Evolutionary conservation across 345 rosid genomes (phyloP).

Genomic region (Eutrema japonicum): DNA sequence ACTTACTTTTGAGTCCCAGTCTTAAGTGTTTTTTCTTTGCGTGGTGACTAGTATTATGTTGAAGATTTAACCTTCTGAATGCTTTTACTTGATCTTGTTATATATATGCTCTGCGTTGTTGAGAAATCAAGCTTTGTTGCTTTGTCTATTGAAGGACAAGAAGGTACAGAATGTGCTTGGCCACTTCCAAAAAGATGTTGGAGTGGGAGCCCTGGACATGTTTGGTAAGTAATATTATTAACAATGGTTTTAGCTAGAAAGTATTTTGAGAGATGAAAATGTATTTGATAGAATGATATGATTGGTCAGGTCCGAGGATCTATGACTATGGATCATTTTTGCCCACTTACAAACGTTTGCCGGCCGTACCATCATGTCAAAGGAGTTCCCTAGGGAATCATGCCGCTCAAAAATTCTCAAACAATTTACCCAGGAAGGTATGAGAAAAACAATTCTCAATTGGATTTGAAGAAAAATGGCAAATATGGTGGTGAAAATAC

Average conservation of each 20-base stretch:
- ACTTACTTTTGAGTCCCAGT: neutral
- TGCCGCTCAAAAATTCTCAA: constrained; percentile 41
- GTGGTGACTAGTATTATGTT: no score
- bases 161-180: constrained; percentile 68
- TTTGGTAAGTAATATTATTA: constrained; percentile 56
- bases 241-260: constrained; percentile 1
- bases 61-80: neutral
- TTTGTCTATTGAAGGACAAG: constrained; percentile 63
- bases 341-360: constrained; percentile 49
- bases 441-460: constrained; percentile 16
- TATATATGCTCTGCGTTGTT: constrained; percentile 10
- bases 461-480: constrained; percentile 12
- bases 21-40: neutral
- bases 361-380: constrained; percentile 43
- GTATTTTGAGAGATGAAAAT: constrained; percentile 11
- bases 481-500: constrained; percentile 16
- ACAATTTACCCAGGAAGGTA: constrained; percentile 55
- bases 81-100: constrained; percentile 7
- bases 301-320: constrained; percentile 60
- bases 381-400: constrained; percentile 46
- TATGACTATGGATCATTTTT: constrained; percentile 80
- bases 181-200: constrained; percentile 64
- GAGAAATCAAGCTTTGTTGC: constrained; percentile 27
- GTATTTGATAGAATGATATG: constrained; percentile 32
- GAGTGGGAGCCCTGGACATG: constrained; percentile 49